Percentiles rank a stretch among this genome's conserved stretches.
Conservation (phyloP, 164 flowering plant species). For the Dillenia turbinata region DNA sequence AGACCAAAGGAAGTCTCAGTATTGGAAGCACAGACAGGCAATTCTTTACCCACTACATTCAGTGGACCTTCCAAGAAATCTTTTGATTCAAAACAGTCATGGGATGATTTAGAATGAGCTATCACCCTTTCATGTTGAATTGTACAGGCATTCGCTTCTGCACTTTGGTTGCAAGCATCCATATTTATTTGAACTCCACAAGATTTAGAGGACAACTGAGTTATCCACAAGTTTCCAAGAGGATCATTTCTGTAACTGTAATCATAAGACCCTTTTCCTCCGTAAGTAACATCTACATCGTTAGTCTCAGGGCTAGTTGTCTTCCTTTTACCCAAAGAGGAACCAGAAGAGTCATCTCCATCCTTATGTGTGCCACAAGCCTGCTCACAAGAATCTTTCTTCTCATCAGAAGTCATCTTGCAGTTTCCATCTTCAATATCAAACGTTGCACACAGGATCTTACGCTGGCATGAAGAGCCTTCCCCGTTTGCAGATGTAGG, state of each 20-base stretch:
- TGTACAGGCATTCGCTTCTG: background rate
- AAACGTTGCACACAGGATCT: conserved; percentile 11
- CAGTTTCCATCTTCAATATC: conserved; percentile 13
- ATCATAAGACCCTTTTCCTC: conserved; percentile 18
- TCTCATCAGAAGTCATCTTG: conserved; percentile 13
- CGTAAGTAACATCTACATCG: conserved; percentile 22
- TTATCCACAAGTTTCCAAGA: conserved; percentile 58
- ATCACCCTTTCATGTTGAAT: too few relatives aligned
- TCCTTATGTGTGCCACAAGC: conserved; percentile 12
- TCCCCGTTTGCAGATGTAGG: conserved; percentile 14
- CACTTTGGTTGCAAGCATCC: conserved; percentile 13
- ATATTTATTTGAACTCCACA: conserved; percentile 17
- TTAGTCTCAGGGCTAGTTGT: conserved; percentile 11
- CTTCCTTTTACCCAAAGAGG: conserved; percentile 26
- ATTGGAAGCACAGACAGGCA: conserved; percentile 10
- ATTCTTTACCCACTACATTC: conserved; percentile 11
- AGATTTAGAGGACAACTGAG: conserved; percentile 47
- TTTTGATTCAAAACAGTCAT: conserved; percentile 7
- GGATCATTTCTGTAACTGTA: conserved; percentile 16
- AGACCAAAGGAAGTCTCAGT: conserved; percentile 24
- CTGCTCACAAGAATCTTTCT: conserved; percentile 18
- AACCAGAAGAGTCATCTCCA: conserved; percentile 16
- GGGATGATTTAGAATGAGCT: conserved; percentile 5
- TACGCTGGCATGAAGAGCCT: conserved; percentile 12
- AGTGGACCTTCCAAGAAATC: conserved; percentile 14